Evolutionary conservation across 306 rosid genomes (phyloP).

Genomic region (Oxytropis ochrocephala): DNA sequence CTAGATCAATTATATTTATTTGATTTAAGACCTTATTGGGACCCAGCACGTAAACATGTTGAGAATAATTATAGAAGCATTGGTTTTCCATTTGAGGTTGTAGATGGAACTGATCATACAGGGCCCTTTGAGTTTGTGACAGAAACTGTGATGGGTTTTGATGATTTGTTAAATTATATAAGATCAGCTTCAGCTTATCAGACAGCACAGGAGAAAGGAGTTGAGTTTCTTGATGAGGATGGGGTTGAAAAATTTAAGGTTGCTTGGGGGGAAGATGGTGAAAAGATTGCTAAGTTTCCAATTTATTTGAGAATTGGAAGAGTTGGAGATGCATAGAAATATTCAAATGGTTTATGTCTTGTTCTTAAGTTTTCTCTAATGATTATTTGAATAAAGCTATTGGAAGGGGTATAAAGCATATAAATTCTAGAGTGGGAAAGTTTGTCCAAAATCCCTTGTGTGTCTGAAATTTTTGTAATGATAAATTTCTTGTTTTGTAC

Average conservation of each 20-base stretch:
- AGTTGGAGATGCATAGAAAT: conserved; percentile 24
- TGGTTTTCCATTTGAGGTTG: conserved; percentile 66
- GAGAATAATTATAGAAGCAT: conserved; percentile 43
- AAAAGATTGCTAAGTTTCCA: conserved; percentile 48
- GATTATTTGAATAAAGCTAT: not conserved
- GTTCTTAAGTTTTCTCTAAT: not conserved
- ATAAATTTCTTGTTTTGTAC: too few species aligned
- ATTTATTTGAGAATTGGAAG: conserved; percentile 63
- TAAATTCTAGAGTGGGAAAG: too few species aligned
- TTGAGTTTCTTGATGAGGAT: conserved; percentile 52
- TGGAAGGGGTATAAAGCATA: too few species aligned
- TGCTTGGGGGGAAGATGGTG: conserved; percentile 58
- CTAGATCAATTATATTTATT: conserved; percentile 23
- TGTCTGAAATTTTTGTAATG: too few species aligned
- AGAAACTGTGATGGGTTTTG: conserved; percentile 46
- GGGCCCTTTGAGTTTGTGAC: conserved; percentile 62
- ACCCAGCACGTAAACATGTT: conserved; percentile 35
- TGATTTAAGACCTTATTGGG: conserved; percentile 45
- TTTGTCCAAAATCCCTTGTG: too few species aligned
- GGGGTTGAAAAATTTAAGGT: conserved; percentile 35
- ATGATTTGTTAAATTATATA: conserved; percentile 41
- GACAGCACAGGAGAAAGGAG: conserved; percentile 56
- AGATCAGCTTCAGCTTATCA: conserved; percentile 79
- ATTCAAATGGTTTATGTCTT: not conserved
- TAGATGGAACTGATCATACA: conserved; percentile 49